phyloP scores from a whole-genome alignment of 225 moss, liverwort and hornwort species.

The Marchantia polymorpha region DNA sequence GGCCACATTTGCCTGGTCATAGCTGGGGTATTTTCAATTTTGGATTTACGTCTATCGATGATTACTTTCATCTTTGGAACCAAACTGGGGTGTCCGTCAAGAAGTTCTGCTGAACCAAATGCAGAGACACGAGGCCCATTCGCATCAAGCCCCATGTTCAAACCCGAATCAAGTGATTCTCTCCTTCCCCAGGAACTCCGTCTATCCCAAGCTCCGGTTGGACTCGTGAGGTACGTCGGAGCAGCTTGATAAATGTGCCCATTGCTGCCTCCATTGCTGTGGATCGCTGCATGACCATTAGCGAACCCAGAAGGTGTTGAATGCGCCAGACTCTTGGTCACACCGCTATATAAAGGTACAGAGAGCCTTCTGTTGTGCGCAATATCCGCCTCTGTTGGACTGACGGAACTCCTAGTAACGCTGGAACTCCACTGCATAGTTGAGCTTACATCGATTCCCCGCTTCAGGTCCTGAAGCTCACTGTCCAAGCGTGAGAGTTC shows the following conservation, averaged over 20 bases:
- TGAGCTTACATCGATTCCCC: conserved; percentile 48
- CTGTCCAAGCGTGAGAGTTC: conserved; percentile 69
- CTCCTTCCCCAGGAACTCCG: conserved; percentile 31
- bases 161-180: conserved; percentile 20
- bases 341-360: conserved; percentile 19
- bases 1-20: conserved; percentile 56
- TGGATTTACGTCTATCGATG: conserved; percentile 54
- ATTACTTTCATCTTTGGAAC: conserved; percentile 47
- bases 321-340: conserved; percentile 20
- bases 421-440: conserved; percentile 29
- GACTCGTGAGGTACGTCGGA: conserved; percentile 10
- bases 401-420: conserved; percentile 22
- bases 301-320: conserved; percentile 23
- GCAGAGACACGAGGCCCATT: conserved; percentile 32
- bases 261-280: conserved; percentile 22
- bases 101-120: conserved; percentile 48
- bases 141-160: conserved; percentile 12
- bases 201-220: conserved; percentile 21
- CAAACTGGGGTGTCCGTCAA: conserved; percentile 54
- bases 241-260: conserved; percentile 15
- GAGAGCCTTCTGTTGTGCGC: conserved; percentile 27
- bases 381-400: conserved; percentile 32
- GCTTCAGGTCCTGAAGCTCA: conserved; percentile 67
- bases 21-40: conserved; percentile 42
- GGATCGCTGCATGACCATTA: conserved; percentile 15